phyloP scores from a whole-genome alignment of 805 yeast genomes.

The Starmerella scarabaei region DNA sequence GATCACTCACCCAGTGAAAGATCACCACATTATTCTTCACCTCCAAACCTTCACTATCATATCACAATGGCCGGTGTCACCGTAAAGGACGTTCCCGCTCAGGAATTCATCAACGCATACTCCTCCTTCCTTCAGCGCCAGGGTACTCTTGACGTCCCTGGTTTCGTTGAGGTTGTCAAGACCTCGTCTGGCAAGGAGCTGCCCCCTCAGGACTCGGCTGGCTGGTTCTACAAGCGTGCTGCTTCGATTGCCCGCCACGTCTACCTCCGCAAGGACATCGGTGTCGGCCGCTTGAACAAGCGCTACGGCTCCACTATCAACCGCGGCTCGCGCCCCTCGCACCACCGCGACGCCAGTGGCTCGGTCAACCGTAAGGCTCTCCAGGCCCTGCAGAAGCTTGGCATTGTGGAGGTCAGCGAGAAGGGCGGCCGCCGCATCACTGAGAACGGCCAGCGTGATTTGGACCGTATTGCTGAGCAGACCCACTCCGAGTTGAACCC shows the following conservation, averaged over 20 bases:
- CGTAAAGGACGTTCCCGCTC: slow-evolving; percentile 99
- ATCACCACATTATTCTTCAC: neutral
- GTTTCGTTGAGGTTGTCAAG: slow-evolving; percentile 99
- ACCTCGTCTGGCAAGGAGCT: slow-evolving; percentile 97
- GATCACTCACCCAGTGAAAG: neutral
- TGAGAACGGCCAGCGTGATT: slow-evolving; percentile 99
- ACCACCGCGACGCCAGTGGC: slow-evolving; percentile 98
- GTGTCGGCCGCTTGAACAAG: slow-evolving; percentile 98
- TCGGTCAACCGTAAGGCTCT: slow-evolving; percentile 97
- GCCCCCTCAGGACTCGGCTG: slow-evolving; percentile 99
- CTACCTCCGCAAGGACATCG: slow-evolving; percentile 98
- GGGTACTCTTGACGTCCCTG: slow-evolving; percentile 99
- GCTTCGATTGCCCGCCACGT: slow-evolving; percentile 99
- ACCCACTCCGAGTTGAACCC: slow-evolving; percentile 82
- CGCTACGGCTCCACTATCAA: slow-evolving; percentile 97
- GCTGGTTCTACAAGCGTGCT: slow-evolving; percentile 99
- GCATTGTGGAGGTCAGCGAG: slow-evolving; percentile 90
- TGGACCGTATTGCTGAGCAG: slow-evolving; percentile 99
- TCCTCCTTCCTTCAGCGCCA: slow-evolving; percentile 99
- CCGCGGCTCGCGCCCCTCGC: slow-evolving; percentile 98
- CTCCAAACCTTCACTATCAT: neutral
- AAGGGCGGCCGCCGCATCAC: slow-evolving; percentile 99
- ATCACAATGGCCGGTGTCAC: slow-evolving; percentile 25
- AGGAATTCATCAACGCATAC: slow-evolving; percentile 98
- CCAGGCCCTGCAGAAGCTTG: slow-evolving; percentile 96